Percentiles rank a stretch among this genome's conserved stretches.
Conservation (phyloP, 192 early-diverging fungal genomes). For the Coemansia sp. region DNA sequence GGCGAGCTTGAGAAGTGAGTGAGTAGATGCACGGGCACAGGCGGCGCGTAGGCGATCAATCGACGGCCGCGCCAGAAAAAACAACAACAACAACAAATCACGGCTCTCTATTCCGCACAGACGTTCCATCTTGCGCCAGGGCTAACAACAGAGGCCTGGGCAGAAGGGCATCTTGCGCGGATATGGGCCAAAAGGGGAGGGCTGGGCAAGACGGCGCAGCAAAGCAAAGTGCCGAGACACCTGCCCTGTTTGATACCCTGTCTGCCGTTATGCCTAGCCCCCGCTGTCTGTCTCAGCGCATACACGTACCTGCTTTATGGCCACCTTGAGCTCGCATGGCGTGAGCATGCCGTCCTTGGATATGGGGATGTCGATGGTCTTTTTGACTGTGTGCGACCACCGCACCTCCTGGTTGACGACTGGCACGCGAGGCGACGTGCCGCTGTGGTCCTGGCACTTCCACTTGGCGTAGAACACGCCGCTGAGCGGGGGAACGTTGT, state of each 20-base stretch:
- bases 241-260: not conserved
- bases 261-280: not conserved
- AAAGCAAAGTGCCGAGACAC: not conserved
- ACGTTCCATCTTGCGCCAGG: not conserved
- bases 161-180: too few relatives aligned
- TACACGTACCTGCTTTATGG: slow-evolving; percentile 65
- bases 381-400: slow-evolving; percentile 61
- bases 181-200: not conserved
- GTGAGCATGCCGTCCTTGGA: slow-evolving; percentile 71
- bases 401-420: slow-evolving; percentile 58
- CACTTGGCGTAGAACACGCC: slow-evolving; percentile 83
- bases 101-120: not conserved
- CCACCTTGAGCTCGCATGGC: slow-evolving; percentile 72
- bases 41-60: not conserved
- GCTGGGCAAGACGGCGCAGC: too few relatives aligned
- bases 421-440: slow-evolving; percentile 38
- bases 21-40: slow-evolving; percentile 2
- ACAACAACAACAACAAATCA: not conserved
- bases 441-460: slow-evolving; percentile 55
- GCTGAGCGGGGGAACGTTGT: slow-evolving; percentile 77
- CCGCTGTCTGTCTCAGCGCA: not conserved
- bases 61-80: not conserved
- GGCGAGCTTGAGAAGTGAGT: slow-evolving; percentile 1
- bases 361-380: slow-evolving; percentile 64
- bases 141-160: not conserved